Evolutionary conservation across 352 stramenopile genomes (phyloP).

Genomic region (Phytophthora kernoviae): DNA sequence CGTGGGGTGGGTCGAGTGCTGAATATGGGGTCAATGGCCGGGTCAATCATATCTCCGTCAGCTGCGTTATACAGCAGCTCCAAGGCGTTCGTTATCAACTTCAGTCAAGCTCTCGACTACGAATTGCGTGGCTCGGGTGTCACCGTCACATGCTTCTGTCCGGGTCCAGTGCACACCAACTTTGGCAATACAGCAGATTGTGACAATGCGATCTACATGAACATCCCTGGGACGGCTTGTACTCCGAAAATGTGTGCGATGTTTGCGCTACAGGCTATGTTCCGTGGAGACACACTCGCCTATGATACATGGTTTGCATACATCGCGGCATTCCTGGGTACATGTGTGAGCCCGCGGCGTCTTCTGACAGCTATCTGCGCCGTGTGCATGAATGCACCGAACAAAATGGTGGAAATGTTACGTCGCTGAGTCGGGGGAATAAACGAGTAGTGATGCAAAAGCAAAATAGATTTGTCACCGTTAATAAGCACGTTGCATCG

Average conservation of each 20-base stretch:
- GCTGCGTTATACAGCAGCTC: conserved; percentile 69
- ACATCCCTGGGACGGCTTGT: conserved; percentile 35
- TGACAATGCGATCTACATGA: conserved; percentile 54
- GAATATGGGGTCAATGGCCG: conserved; percentile 73
- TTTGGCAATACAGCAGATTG: conserved; percentile 47
- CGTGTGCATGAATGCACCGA: conserved; percentile 36
- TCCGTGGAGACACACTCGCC: conserved; percentile 48
- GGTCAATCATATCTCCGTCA: conserved; percentile 50
- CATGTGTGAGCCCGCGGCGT: conserved; percentile 40
- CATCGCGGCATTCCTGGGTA: conserved; percentile 36
- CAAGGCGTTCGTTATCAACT: conserved; percentile 73
- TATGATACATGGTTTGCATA: conserved; percentile 54
- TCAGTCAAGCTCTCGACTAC: conserved; percentile 74
- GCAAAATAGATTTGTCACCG: background rate
- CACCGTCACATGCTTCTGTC: conserved; percentile 68
- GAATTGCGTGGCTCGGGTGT: conserved; percentile 68
- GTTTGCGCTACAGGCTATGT: conserved; percentile 62
- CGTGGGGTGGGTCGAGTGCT: conserved; percentile 71
- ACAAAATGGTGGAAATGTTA: conserved; percentile 33
- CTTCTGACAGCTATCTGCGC: conserved; percentile 44
- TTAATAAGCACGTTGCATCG: background rate
- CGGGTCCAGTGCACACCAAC: conserved; percentile 69
- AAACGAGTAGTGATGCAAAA: background rate
- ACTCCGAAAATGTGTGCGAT: conserved; percentile 48
- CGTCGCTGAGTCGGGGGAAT: conserved; percentile 12